These are phyloP conservation scores for Komagataea norvegica DNA, from an alignment of 1,139 yeast species.

Conservation along the genomic window DNA sequence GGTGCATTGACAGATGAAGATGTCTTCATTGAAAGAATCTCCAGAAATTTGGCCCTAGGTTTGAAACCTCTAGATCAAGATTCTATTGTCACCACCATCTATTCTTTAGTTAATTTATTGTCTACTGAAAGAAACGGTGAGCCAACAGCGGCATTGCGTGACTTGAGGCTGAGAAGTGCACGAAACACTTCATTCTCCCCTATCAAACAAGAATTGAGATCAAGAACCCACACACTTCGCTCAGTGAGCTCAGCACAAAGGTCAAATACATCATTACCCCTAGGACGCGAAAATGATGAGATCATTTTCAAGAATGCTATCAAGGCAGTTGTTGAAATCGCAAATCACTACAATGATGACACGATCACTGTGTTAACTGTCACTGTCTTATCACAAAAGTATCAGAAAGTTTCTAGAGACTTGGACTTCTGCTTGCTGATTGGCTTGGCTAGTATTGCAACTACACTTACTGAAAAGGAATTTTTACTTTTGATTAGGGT, in stretches of 20 bases:
- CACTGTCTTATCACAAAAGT: slow-evolving; percentile 79
- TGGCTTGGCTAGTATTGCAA: slow-evolving; percentile 51
- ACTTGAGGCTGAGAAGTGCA: slow-evolving; percentile 30
- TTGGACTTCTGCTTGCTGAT: slow-evolving; percentile 41
- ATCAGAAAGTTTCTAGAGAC: slow-evolving; percentile 39
- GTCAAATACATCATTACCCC: slow-evolving; percentile 1
- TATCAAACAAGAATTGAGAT: slow-evolving; percentile 9
- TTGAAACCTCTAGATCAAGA: slow-evolving; percentile 54
- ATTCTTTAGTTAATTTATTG: slow-evolving; percentile 73
- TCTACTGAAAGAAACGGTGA: slow-evolving; percentile 47
- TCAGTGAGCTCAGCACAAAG: slow-evolving; percentile 10
- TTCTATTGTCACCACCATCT: slow-evolving; percentile 79
- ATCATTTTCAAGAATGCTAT: slow-evolving; percentile 55
- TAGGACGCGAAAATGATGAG: slow-evolving; percentile 11
- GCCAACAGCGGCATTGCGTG: slow-evolving; percentile 30
- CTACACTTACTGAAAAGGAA: slow-evolving; percentile 47
- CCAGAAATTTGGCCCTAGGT: slow-evolving; percentile 39
- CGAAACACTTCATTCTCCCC: slow-evolving; percentile 17
- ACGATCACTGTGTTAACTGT: slow-evolving; percentile 77
- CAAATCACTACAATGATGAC: slow-evolving; percentile 65
- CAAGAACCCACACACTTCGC: slow-evolving; percentile 21
- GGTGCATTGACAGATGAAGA: slow-evolving; percentile 38
- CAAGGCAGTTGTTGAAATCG: slow-evolving; percentile 66
- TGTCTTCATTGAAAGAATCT: slow-evolving; percentile 33
- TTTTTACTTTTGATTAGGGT: slow-evolving; percentile 45